These are phyloP conservation scores for Sarocladium oryzae DNA, from an alignment of 2,329 filamentous ascomycete species.

Conservation along the genomic window DNA sequence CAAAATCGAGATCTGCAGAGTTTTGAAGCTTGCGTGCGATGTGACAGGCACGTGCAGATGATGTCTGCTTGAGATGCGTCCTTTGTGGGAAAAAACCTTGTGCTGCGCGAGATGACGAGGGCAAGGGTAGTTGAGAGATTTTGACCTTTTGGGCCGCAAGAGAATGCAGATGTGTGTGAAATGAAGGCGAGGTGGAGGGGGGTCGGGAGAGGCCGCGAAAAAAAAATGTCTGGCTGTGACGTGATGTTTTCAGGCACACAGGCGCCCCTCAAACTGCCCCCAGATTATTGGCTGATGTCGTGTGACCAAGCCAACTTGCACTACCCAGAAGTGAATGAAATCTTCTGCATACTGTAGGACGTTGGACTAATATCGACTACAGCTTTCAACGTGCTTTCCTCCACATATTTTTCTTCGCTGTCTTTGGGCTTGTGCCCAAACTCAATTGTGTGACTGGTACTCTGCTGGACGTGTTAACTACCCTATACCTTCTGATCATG, in stretches of 20 bases:
- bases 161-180: conserved; percentile 4
- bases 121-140: background rate
- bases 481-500: background rate
- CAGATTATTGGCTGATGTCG: background rate
- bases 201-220: background rate
- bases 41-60: background rate
- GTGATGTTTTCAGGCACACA: conserved; percentile 4
- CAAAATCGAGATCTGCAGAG: background rate
- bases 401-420: background rate
- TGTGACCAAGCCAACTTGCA: too few species aligned
- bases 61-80: background rate
- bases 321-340: too few species aligned
- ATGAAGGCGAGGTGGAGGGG: background rate
- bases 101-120: background rate
- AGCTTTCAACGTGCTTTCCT: background rate
- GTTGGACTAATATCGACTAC: background rate
- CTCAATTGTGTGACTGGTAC: background rate
- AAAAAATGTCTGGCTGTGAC: conserved; percentile 5
- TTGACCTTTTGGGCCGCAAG: conserved; percentile 9
- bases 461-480: background rate
- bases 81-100: too few species aligned
- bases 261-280: background rate
- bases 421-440: background rate
- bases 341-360: too few species aligned
- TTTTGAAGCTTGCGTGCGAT: background rate